A percentile compares a stretch with the other conserved stretches of the same genome.
These are phyloP conservation scores for Jacaranda copaia DNA, from an alignment of 257 asterid species.

Conservation along the genomic window DNA sequence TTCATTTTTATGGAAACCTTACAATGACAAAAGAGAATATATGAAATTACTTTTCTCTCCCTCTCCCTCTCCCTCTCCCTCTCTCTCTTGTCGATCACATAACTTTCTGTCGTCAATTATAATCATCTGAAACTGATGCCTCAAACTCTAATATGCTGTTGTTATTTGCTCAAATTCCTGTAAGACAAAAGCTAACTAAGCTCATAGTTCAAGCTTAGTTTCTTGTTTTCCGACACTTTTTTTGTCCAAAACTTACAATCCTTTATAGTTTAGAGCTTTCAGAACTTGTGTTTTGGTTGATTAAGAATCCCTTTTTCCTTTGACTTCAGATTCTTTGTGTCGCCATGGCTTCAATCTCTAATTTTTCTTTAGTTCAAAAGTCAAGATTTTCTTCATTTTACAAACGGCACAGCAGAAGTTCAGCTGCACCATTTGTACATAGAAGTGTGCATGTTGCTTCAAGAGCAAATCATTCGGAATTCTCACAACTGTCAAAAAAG, in stretches of 20 bases:
- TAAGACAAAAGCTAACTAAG: background rate
- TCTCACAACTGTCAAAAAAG: conserved; percentile 34
- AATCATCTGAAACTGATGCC: background rate
- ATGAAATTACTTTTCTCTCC: background rate
- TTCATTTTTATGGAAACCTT: background rate
- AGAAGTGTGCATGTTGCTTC: background rate
- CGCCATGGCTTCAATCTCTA: conserved; percentile 49
- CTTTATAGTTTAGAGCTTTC: conserved; percentile 16
- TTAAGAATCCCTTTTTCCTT: background rate
- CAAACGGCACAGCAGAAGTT: conserved; percentile 12
- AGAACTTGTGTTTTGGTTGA: background rate
- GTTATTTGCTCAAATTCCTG: no score
- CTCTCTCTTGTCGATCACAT: no score
- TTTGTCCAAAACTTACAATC: background rate
- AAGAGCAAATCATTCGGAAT: conserved; percentile 23
- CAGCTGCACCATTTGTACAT: background rate
- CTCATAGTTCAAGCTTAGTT: background rate
- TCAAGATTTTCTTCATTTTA: conserved; percentile 29
- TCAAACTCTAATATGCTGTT: no score
- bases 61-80: background rate
- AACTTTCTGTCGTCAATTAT: background rate
- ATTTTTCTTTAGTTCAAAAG: conserved; percentile 33
- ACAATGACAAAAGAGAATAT: background rate
- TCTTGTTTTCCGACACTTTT: background rate
- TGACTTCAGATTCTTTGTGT: background rate